A percentile compares a stretch with the other conserved stretches of the same genome.
Evolutionary conservation across 2,329 filamentous ascomycete species (phyloP).

Genomic region (Botrytis hyacinthi): DNA sequence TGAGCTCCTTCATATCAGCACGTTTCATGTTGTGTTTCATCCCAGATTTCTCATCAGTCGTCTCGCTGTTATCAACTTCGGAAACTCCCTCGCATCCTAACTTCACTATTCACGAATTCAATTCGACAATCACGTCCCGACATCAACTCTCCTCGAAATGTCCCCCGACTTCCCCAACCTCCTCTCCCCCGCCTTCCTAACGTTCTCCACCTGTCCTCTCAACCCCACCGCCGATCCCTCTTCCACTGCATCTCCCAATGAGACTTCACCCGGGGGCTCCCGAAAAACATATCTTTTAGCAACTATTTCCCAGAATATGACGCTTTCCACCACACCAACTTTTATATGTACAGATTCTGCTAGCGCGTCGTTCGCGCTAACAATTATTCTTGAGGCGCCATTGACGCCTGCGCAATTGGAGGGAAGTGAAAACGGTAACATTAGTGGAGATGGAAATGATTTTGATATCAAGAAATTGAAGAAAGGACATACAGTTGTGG

Average conservation of each 20-base stretch:
- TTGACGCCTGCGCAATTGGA: conserved; percentile 22
- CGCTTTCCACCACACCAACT: conserved; percentile 33
- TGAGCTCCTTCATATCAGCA: conserved; percentile 4
- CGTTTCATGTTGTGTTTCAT: neutral
- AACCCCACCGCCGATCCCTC: conserved; percentile 9
- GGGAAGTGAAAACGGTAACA: conserved; percentile 8
- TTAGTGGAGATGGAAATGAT: conserved; percentile 20
- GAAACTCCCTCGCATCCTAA: neutral
- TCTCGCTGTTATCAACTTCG: neutral
- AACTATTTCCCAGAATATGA: conserved; percentile 36
- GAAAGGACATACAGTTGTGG: conserved; percentile 30
- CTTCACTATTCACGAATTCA: neutral
- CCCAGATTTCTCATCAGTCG: neutral
- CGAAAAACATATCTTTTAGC: conserved; percentile 29
- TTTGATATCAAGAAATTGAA: conserved; percentile 31
- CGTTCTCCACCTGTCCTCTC: conserved; percentile 28
- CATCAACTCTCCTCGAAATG: neutral
- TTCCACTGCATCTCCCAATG: conserved; percentile 2
- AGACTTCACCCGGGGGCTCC: neutral
- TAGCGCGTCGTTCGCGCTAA: conserved; percentile 30
- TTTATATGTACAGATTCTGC: conserved; percentile 33
- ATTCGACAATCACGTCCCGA: neutral
- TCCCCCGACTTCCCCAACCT: conserved; percentile 27
- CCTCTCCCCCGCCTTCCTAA: conserved; percentile 27
- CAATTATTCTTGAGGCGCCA: conserved; percentile 24